A percentile compares a stretch with the other conserved stretches of the same genome.
These are phyloP conservation scores for Cryptosporidium viatorum DNA, from an alignment of 169 alveolate species.

Conservation along the genomic window DNA sequence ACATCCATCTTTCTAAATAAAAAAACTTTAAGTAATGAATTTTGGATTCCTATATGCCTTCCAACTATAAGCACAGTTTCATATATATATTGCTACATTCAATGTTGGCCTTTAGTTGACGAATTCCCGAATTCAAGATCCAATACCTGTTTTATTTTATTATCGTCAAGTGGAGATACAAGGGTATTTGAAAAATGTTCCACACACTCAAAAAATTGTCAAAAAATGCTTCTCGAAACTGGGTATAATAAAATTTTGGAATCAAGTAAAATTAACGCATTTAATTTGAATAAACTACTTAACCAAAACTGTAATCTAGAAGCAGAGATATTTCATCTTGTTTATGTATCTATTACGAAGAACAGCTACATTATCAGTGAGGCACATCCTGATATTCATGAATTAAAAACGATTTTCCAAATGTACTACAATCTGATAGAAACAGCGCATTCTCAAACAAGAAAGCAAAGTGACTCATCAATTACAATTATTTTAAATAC, in stretches of 20 bases:
- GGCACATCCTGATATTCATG: conserved; percentile 31
- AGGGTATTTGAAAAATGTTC: conserved; percentile 35
- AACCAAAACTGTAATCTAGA: not conserved
- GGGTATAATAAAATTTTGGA: not conserved
- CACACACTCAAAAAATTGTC: conserved; percentile 30
- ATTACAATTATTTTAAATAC: not conserved
- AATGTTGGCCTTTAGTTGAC: conserved; percentile 25
- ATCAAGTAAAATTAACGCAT: not conserved
- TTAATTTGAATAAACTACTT: not conserved
- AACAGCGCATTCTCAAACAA: conserved; percentile 45
- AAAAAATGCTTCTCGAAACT: not conserved
- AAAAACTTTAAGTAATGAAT: conserved; percentile 16
- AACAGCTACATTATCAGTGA: conserved; percentile 31
- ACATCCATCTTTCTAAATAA: not conserved
- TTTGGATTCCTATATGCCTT: conserved; percentile 68
- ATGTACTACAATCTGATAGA: conserved; percentile 29
- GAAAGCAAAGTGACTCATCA: conserved; percentile 2
- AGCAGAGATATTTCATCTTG: conserved; percentile 25
- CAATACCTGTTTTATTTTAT: conserved; percentile 39
- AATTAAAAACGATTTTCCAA: not conserved
- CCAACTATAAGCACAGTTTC: conserved; percentile 64
- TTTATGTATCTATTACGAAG: conserved; percentile 9
- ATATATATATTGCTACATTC: conserved; percentile 63
- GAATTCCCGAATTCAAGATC: not conserved
- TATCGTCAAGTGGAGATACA: conserved; percentile 43